phyloP scores from a whole-genome alignment of 345 rosid species.

The Noccaea bulbosa region DNA sequence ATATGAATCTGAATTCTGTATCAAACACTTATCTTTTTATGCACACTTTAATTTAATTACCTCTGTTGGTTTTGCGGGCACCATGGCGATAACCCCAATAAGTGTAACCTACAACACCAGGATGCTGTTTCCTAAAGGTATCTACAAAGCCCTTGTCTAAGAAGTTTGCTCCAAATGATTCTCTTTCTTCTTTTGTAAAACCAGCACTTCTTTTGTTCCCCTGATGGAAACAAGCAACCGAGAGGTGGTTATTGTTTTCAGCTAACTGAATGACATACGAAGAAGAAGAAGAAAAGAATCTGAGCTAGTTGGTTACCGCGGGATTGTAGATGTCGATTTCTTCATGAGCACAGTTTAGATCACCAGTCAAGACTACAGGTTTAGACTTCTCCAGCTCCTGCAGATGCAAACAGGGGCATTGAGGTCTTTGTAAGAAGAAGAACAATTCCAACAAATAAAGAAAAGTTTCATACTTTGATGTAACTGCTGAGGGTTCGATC shows the following conservation, averaged over 20 bases:
- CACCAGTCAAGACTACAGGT: constrained; percentile 95
- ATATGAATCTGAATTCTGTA: neutral
- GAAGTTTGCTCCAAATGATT: constrained; percentile 74
- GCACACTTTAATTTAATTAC: constrained; percentile 32
- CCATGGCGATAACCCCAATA: constrained; percentile 96
- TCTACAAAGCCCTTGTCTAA: constrained; percentile 87
- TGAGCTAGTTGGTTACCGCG: constrained; percentile 53
- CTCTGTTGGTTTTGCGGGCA: constrained; percentile 79
- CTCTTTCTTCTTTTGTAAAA: constrained; percentile 82
- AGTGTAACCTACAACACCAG: constrained; percentile 83
- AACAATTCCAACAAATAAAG: neutral
- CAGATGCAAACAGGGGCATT: constrained; percentile 5
- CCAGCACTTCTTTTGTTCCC: constrained; percentile 97
- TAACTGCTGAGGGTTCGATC: constrained; percentile 77
- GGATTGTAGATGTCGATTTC: constrained; percentile 91
- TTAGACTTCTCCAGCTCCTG: constrained; percentile 93
- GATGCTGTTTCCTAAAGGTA: constrained; percentile 87
- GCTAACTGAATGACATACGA: neutral
- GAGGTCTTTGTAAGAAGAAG: neutral
- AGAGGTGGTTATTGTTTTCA: constrained; percentile 20
- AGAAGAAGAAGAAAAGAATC: neutral
- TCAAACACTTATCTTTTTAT: neutral
- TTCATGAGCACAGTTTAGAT: constrained; percentile 93
- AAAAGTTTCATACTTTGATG: constrained; percentile 65
- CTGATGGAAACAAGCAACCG: constrained; percentile 45